Evolutionary conservation across 345 rosid genomes (phyloP).

Genomic region (Zanthoxylum bungeanum): DNA sequence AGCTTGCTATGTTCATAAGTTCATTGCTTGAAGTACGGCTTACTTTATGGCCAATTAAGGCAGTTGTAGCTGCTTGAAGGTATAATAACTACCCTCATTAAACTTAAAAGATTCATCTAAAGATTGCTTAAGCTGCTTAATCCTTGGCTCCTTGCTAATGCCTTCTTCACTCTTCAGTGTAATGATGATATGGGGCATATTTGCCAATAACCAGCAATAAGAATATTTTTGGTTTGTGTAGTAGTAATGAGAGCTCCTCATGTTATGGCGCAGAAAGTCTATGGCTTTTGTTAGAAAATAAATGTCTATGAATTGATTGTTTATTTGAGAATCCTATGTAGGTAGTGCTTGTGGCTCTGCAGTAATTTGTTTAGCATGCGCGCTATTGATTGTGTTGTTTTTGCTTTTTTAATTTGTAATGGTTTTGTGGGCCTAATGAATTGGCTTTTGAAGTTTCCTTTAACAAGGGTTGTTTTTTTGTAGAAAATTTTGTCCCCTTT

Average conservation of each 20-base stretch:
- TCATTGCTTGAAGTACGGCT: neutral
- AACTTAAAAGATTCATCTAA: neutral
- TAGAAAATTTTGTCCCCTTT: neutral
- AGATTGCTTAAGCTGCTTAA: neutral
- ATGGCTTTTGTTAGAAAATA: neutral
- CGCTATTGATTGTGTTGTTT: constrained; percentile 1
- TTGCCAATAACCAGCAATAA: neutral
- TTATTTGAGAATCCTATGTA: constrained; percentile 19
- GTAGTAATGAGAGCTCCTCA: constrained; percentile 13
- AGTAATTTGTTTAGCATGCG: constrained; percentile 11
- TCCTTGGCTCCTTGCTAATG: too few relatives aligned
- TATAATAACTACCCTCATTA: too few relatives aligned
- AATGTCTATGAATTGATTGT: neutral
- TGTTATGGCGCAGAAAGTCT: constrained; percentile 25
- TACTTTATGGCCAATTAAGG: neutral
- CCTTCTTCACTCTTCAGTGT: neutral
- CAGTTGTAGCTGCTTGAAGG: neutral
- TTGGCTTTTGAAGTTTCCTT: constrained; percentile 5
- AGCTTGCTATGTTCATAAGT: neutral
- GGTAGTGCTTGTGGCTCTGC: too few relatives aligned
- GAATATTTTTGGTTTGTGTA: neutral
- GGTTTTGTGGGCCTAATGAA: constrained; percentile 16
- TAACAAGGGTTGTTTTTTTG: neutral
- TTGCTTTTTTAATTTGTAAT: neutral
- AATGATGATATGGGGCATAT: constrained; percentile 20